Base-by-base conservation (phyloP, 192 early-diverging fungal genomes). In the Entophlyctis luteolus region DNA sequence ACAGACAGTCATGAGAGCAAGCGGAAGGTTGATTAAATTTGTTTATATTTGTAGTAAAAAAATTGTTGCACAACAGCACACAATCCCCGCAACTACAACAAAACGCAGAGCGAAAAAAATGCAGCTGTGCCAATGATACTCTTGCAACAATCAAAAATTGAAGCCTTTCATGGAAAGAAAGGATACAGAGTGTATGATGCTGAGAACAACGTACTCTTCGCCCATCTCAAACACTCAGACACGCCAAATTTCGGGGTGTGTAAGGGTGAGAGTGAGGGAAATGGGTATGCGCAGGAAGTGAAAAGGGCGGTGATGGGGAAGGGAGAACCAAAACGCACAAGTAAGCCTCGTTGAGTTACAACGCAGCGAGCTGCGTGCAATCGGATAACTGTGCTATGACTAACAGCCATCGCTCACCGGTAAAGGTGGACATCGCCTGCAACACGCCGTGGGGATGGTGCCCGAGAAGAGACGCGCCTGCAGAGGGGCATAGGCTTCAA, bases 361-460 rank as follows among this genome's bases (percentile, higher is more conserved):
- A 27, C 25, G 20, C 4, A 56, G n/a, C 12, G 28, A 23, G 23
- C 12, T 6, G 54, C 18, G 35, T 4, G 4, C 57, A 59, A 59
- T 39, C 57, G 57, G 20, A 59, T 59, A 39, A 34, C 57, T 59
- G 33, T 59, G 57, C 57, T 59, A 59, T 59, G 57, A 42, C 35
- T 27, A 59, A 59, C 57, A 59, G 55, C 20, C 25, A 16, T 22
- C 23, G 12, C 10, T 10, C 10, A 14, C 50, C 10, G 10, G 23
- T 14, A 53, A 23, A 27, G 8, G 50, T 28, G 50, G 50, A 18
- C 50, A 23, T 8, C 50, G 10, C 12, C 10, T 8, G 50, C 50
- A 22, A 23, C 50, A 23, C 12, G 25, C 50, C 6, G 22, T 8
- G 22, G 50, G n/a, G 50, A 10, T 14, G 25, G 50, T 10, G 22